phyloP scores from a whole-genome alignment of 352 stramenopile species.

The Aphanomyces euteiches region DNA sequence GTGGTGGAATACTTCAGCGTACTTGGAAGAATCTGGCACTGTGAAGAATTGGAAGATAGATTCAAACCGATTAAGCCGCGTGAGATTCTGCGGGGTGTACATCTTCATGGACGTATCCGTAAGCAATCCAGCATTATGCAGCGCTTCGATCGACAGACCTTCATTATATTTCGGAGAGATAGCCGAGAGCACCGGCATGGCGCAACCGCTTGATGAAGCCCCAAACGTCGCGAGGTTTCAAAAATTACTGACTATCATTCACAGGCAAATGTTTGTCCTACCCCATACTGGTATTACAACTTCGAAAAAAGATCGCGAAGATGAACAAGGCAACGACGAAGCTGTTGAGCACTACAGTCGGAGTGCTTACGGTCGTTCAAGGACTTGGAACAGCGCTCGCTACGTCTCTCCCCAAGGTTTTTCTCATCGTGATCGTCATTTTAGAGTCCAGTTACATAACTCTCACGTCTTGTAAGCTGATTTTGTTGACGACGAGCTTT shows the following conservation, averaged over 20 bases:
- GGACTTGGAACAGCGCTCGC: slow-evolving; percentile 19
- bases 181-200: slow-evolving; percentile 55
- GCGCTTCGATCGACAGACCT: slow-evolving; percentile 28
- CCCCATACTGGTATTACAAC: background rate
- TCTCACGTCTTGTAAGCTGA: background rate
- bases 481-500: background rate
- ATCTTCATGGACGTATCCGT: slow-evolving; percentile 32
- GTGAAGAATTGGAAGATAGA: slow-evolving; percentile 68
- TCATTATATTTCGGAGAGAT: slow-evolving; percentile 63
- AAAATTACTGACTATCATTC: background rate
- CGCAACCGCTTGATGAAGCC: background rate
- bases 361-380: slow-evolving; percentile 6
- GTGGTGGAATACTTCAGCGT: slow-evolving; percentile 62
- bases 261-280: background rate
- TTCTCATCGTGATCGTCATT: background rate
- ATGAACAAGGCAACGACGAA: background rate
- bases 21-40: slow-evolving; percentile 61
- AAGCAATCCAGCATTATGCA: slow-evolving; percentile 28
- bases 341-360: slow-evolving; percentile 9
- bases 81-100: slow-evolving; percentile 31
- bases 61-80: slow-evolving; percentile 57
- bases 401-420: background rate
- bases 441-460: background rate
- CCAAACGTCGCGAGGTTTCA: background rate
- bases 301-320: background rate